Evolutionary conservation across 2,329 filamentous ascomycete species (phyloP), one percentile per base, ranked within the genome.

Genomic region (Trichoderma cornu-damae): DNA sequence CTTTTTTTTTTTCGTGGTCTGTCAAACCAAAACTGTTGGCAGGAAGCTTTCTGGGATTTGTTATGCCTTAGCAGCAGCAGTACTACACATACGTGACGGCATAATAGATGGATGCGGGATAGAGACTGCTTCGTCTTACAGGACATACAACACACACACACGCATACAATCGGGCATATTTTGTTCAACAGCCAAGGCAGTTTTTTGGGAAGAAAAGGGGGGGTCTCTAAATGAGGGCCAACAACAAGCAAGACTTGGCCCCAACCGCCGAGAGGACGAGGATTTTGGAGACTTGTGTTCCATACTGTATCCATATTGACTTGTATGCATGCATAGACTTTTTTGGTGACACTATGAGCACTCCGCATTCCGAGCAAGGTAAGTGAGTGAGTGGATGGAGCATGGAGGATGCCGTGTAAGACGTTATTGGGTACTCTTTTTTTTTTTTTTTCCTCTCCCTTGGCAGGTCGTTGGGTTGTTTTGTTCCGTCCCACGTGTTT

Each of bases 21-120:
- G 28, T 42, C n/a, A 20, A 32, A 16, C 16, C 18, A 43, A 16
- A 26, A 24, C 5, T 16, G 52, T 55, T 55, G 52, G 42, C 54
- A 57, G 14, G 28, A 16, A 32, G 35, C 11, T 11, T 26, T 22
- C 30, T 34, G 18, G 35, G 54, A 42, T 51, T n/a, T 52, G 32
- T 42, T 44, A 28, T 38, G 26, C 42, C 28, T 55, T 47, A 55
- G 52, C 30, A 46, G 22, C n/a, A 47, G 42, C 49, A 43, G 52
- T 12, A 47, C 6, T 44, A 30, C 28, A 30, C 28, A 46, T 44
- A 55, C 32, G 47, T 55, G 40, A 55, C 42, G 30, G 42, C 52
- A 46, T 55, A 47, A 55, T 55, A 55, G 42, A 55, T 38, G 52
- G 42, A 30, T 30, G 47, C 40, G 38, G 18, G 5, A 30, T 14